Evolutionary conservation across 805 yeast species (phyloP).

Genomic region (Sugiyamaella marilandica): DNA sequence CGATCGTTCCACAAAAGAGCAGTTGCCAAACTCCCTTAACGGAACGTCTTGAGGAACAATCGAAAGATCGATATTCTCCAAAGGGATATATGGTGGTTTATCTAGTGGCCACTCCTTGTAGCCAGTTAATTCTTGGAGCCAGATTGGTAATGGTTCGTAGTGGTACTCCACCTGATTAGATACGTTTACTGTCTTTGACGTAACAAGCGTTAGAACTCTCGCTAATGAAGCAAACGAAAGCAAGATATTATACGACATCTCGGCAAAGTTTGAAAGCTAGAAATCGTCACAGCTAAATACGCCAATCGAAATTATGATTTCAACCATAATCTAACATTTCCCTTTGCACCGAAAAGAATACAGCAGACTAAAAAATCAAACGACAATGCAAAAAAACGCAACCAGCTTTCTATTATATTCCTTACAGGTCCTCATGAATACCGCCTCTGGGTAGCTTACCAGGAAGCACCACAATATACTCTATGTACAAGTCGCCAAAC

Average conservation of each 20-base stretch:
- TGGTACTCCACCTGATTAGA: background rate
- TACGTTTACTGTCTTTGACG: background rate
- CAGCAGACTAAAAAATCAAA: no score
- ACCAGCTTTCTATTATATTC: no score
- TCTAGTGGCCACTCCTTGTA: conserved; percentile 74
- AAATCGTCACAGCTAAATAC: no score
- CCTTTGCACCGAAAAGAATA: no score
- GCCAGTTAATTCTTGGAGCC: conserved; percentile 76
- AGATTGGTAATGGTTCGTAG: conserved; percentile 50
- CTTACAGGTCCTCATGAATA: conserved; percentile 10
- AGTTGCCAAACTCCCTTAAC: conserved; percentile 41
- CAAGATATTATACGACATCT: no score
- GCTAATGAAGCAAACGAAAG: background rate
- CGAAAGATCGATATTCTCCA: conserved; percentile 53
- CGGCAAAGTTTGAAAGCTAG: no score
- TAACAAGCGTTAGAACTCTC: no score
- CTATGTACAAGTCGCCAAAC: conserved; percentile 47
- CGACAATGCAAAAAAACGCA: no score
- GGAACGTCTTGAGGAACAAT: conserved; percentile 45
- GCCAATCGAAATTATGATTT: no score
- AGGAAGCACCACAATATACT: conserved; percentile 36
- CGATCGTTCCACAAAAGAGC: conserved; percentile 45
- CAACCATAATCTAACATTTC: background rate
- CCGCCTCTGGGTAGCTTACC: conserved; percentile 9
- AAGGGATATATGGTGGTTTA: conserved; percentile 83